Evolutionary conservation across 371 early-diverging fungal genomes (phyloP).

Genomic region (Rhizopus microsporus): DNA sequence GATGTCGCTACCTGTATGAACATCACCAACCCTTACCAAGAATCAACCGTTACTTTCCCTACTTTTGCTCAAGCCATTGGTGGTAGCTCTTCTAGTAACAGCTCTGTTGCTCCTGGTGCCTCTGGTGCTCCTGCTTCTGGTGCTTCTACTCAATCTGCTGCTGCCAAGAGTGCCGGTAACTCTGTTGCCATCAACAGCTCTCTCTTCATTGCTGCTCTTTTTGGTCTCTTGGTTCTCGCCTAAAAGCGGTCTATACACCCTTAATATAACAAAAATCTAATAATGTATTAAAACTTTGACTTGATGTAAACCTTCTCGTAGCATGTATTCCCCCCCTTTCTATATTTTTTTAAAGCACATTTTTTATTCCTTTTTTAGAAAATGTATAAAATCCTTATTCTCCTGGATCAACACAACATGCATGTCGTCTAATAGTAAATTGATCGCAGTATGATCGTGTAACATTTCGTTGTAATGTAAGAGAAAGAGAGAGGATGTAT

Average conservation of each 20-base stretch:
- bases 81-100: slow-evolving; percentile 5
- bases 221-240: slow-evolving; percentile 24
- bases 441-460: too few species aligned
- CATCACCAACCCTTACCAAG: slow-evolving; percentile 45
- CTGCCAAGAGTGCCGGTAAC: slow-evolving; percentile 11
- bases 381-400: too few species aligned
- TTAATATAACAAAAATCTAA: too few species aligned
- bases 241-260: slow-evolving; percentile 2
- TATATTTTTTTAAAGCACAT: too few species aligned
- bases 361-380: too few species aligned
- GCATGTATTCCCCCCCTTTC: too few species aligned
- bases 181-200: slow-evolving; percentile 14
- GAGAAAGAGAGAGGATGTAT: too few species aligned
- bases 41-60: slow-evolving; percentile 33
- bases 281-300: too few species aligned
- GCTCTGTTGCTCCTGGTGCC: slow-evolving; percentile 13
- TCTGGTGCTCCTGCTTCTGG: slow-evolving; percentile 10
- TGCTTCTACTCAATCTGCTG: slow-evolving; percentile 4
- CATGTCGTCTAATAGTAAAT: too few species aligned
- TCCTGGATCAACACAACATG: too few species aligned
- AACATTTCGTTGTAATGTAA: too few species aligned
- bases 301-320: too few species aligned
- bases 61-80: slow-evolving; percentile 23
- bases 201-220: slow-evolving; percentile 33
- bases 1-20: slow-evolving; percentile 50